Evolutionary conservation across 192 early-diverging fungal genomes (phyloP).

Genomic region (Thamnidium elegans): DNA sequence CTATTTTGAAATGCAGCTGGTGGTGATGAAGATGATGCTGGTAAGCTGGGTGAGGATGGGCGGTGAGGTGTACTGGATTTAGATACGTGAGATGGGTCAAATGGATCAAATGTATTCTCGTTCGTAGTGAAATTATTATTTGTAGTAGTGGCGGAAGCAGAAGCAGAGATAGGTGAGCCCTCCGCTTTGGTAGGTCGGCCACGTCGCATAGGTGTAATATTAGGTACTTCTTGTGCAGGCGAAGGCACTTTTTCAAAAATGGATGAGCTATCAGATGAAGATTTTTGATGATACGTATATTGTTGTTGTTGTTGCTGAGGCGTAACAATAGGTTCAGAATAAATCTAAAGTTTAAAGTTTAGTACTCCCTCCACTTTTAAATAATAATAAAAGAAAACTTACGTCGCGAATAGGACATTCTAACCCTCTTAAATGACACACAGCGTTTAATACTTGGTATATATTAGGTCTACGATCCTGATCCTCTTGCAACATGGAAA

Average conservation of each 20-base stretch:
- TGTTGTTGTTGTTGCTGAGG: slow-evolving; percentile 22
- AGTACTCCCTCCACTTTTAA: background rate
- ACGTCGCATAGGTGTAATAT: slow-evolving; percentile 83
- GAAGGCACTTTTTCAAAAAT: slow-evolving; percentile 36
- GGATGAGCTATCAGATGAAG: slow-evolving; percentile 29
- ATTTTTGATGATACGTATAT: slow-evolving; percentile 14
- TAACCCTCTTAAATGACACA: slow-evolving; percentile 59
- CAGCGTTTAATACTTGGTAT: slow-evolving; percentile 67
- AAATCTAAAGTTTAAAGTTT: slow-evolving; percentile 6
- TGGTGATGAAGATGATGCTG: background rate
- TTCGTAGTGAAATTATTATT: background rate
- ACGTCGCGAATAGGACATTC: slow-evolving; percentile 67
- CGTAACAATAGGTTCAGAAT: slow-evolving; percentile 2
- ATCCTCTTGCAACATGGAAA: slow-evolving; percentile 76
- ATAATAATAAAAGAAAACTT: slow-evolving; percentile 17
- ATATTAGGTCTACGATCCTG: slow-evolving; percentile 75
- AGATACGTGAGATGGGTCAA: slow-evolving; percentile 8
- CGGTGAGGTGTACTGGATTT: background rate
- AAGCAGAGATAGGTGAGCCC: slow-evolving; percentile 4
- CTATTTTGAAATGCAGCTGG: slow-evolving; percentile 3
- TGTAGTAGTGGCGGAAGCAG: background rate
- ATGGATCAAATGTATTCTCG: slow-evolving; percentile 16
- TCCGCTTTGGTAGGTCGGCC: slow-evolving; percentile 71
- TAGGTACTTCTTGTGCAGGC: slow-evolving; percentile 41
- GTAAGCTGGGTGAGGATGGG: background rate